Percentiles rank a stretch among this genome's conserved stretches.
phyloP scores from a whole-genome alignment of 352 stramenopile species.

The Phytophthora crassamura region DNA sequence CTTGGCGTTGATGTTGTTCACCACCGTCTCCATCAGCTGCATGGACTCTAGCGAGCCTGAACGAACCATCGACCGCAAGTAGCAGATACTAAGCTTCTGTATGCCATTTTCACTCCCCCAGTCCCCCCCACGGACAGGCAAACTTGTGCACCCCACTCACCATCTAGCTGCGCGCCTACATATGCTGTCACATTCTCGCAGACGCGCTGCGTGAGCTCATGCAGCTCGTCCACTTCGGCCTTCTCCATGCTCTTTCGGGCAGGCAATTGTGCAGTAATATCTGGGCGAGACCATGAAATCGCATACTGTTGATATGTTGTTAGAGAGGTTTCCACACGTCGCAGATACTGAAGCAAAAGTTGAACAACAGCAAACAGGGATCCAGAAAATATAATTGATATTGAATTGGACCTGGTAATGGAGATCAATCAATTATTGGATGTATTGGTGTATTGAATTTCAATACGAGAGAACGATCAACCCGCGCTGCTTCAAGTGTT shows the following conservation, averaged over 20 bases:
- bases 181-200: constrained; percentile 77
- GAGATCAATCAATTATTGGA: no score
- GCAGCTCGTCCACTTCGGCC: constrained; percentile 61
- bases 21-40: constrained; percentile 70
- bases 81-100: background rate
- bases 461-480: no score
- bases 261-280: background rate
- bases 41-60: constrained; percentile 80
- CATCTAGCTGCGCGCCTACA: constrained; percentile 66
- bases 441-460: no score
- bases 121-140: background rate
- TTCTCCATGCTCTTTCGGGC: constrained; percentile 76
- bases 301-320: constrained; percentile 10
- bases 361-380: no score
- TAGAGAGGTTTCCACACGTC: constrained; percentile 22
- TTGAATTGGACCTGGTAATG: no score
- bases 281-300: background rate
- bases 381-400: no score
- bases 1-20: constrained; percentile 67
- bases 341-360: background rate
- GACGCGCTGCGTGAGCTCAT: constrained; percentile 66
- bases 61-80: background rate
- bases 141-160: constrained; percentile 31
- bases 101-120: background rate
- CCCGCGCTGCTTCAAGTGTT: no score